phyloP scores from a whole-genome alignment of 1,284 basidiomycete species.

The Austropuccinia psidii region DNA sequence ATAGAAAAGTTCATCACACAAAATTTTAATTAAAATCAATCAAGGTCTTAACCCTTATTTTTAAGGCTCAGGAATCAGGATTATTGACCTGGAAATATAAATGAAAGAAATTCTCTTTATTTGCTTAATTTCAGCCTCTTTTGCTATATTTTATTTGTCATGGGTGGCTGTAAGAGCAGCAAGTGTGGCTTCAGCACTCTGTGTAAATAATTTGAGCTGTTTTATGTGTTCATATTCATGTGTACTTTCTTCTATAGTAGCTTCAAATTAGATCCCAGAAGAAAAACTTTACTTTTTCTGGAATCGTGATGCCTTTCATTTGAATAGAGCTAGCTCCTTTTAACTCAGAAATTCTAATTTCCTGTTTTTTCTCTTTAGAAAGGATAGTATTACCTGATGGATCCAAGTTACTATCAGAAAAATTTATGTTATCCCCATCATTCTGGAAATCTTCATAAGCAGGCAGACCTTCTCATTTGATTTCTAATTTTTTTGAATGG shows the following conservation, averaged over 20 bases:
- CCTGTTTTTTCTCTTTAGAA: conserved; percentile 66
- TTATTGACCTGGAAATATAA: not conserved
- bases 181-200: conserved; percentile 69
- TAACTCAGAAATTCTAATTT: conserved; percentile 73
- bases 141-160: conserved; percentile 66
- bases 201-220: conserved; percentile 74
- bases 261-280: conserved; percentile 62
- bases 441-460: conserved; percentile 63
- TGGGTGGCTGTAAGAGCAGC: conserved; percentile 62
- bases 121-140: conserved; percentile 59
- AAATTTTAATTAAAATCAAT: not conserved
- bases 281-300: no score
- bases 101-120: conserved; percentile 54
- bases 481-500: conserved; percentile 62
- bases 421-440: no score
- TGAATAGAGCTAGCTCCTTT: conserved; percentile 56
- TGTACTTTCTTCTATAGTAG: conserved; percentile 64
- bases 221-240: conserved; percentile 64
- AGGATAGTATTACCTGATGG: conserved; percentile 49
- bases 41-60: no score
- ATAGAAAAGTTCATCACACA: conserved; percentile 49
- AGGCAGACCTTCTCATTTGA: conserved; percentile 70
- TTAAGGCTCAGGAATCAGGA: no score
- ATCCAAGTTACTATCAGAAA: conserved; percentile 13
- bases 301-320: no score